These are phyloP conservation scores for Lentinus brumalis DNA, from an alignment of 768 basidiomycete genomes.

Conservation along the genomic window DNA sequence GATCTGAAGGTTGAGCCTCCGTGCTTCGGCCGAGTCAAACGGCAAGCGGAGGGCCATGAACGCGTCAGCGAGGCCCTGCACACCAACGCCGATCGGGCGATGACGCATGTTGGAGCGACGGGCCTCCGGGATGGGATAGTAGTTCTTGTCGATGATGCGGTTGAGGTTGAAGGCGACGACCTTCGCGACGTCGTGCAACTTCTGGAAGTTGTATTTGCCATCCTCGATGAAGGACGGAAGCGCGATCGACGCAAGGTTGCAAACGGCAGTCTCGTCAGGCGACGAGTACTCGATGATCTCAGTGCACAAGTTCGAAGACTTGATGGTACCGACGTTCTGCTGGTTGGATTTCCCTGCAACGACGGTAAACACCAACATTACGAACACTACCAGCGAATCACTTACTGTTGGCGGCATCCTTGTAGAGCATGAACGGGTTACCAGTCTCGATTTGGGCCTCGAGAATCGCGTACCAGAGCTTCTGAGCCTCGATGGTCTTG, in stretches of 20 bases:
- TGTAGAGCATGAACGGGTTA: constrained; percentile 99
- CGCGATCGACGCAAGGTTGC: constrained; percentile 97
- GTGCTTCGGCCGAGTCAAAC: constrained; percentile 88
- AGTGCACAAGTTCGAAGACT: constrained; percentile 98
- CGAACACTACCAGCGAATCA: constrained; percentile 2
- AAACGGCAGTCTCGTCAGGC: constrained; percentile 96
- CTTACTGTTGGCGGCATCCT: constrained; percentile 91
- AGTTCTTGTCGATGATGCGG: constrained; percentile 91
- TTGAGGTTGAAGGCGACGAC: constrained; percentile 94
- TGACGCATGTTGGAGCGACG: constrained; percentile 94
- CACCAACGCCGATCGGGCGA: constrained; percentile 96
- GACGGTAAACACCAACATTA: not conserved
- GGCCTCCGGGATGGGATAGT: constrained; percentile 92
- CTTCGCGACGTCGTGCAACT: constrained; percentile 91
- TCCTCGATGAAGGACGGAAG: constrained; percentile 88
- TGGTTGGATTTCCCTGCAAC: constrained; percentile 91
- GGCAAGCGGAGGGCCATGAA: constrained; percentile 98
- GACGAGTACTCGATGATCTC: constrained; percentile 99
- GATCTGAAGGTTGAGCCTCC: constrained; percentile 89
- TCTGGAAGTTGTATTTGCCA: constrained; percentile 90
- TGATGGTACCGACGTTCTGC: constrained; percentile 97
- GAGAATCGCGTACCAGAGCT: constrained; percentile 96
- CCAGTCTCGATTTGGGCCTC: constrained; percentile 99
- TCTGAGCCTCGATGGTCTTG: constrained; percentile 89
- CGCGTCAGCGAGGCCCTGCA: constrained; percentile 95